Evolutionary conservation across 352 stramenopile genomes (phyloP), one percentile per base, ranked within the genome.

Genomic region (Saprolegnia diclina): DNA sequence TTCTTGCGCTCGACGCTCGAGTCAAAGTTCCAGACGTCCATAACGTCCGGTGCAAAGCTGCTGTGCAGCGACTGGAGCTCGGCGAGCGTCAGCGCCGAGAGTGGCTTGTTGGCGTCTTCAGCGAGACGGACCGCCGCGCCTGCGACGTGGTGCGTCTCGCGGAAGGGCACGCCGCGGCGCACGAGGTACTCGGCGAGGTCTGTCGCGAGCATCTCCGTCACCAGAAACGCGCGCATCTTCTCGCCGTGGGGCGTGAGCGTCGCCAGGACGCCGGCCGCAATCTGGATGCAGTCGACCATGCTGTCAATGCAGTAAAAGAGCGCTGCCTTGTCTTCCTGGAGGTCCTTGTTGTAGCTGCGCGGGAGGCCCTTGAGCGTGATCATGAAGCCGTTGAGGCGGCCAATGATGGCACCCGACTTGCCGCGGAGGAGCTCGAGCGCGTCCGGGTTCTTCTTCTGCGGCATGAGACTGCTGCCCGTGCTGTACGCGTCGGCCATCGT

Each of bases 371-470:
- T 99, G 55, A 99, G 86, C 40, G 96, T 99, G 29, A 96, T 86
- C 54, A 98, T 88, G 69, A 99, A 96, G 53, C 95, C 95, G 65
- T 95, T 97, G 38, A 97, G 84, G 56, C 94, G 89, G 46, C 97
- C 97, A 22, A 98, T 87, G 59, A 98, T 92, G 35, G 96, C 90
- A 59, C 96, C 97, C 19, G 88, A 94, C 83, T 99, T 99, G 70
- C 97, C 97, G 54, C 97, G 88, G 18, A 99, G 79, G 64, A 99
- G 84, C 82, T 99, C 97, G 24, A 99, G 83, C 11, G 97, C 97
- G 79, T 99, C 97, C 0, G 97, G 97, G 80, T 99, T 99, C 81
- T 99, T 99, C 92, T 99, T 99, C 81, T 99, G 97, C n/a, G 97
- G 97, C 97, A 99, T 99, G 55, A 99, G 83, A 21, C 88, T 98